Evolutionary conservation across 768 basidiomycete genomes (phyloP), one percentile per base, ranked within the genome.

Genomic region (Boletellus ananiceps): DNA sequence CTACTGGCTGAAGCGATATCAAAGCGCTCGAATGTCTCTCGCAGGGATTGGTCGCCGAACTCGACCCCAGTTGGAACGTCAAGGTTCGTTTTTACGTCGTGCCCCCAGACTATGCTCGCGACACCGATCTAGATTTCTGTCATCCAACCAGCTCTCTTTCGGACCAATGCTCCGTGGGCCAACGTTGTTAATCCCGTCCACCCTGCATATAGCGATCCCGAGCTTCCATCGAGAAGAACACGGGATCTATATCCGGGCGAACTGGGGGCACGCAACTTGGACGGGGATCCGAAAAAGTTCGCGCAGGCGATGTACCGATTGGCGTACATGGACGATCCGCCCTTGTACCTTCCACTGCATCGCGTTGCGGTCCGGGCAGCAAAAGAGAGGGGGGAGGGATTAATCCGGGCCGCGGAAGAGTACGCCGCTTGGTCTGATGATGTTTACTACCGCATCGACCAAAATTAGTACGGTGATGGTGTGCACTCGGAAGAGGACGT

Each of bases 61-160:
- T 76, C 3, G 73, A 76, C 39, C 75, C 76, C 11, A 60, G 27
- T 18, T 78, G 76, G 76, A 74, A 76, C 44, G 75, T 77, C 57
- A 75, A 71, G 59, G 76, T 73, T 44, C n/a, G 65, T 36, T 37
- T n/a, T 5, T 8, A 27, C 27, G 7, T 14, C 25, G n/a, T 14
- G 13, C 15, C 35, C 13, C 18, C 12, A 21, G 14, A 37, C 25
- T 25, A 36, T 12, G 16, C 21, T 33, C 21, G 11, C 39, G 23
- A 54, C 35, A 18, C 9, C 14, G 11, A 35, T 27, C 40, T 19
- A 63, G 62, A 58, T 64, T 44, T 61, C 58, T 32, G 25, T 64
- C 8, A n/a, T 63, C 16, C 59, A 63, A 43, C 62, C 62, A 15
- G 58, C 58, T 32, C 49, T 50, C 40, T 61, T 64, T 41, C 59